Conservation (phyloP, 139 green algal genomes). For the Limnomonas spitsbergensis region DNA sequence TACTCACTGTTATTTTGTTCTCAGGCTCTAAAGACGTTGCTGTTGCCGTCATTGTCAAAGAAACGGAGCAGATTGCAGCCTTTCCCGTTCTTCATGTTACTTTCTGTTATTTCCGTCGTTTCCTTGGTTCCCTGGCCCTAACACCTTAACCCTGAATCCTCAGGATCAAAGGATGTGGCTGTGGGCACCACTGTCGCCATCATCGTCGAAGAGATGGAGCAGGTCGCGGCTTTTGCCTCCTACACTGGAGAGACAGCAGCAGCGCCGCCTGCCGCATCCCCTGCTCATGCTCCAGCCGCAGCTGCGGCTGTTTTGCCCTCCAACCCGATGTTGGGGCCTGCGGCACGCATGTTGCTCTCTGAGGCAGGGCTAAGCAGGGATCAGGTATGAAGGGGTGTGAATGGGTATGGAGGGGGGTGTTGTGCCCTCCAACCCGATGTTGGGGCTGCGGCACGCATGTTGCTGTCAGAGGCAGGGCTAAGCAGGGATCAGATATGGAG, state of each 20-base stretch:
- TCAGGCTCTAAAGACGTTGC: too few species aligned
- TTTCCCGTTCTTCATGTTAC: too few species aligned
- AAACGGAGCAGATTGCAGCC: too few species aligned
- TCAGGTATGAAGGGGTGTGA: slow-evolving; percentile 10
- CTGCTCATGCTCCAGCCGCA: slow-evolving; percentile 11
- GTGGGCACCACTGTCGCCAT: slow-evolving; percentile 76
- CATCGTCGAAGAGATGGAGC: slow-evolving; percentile 78
- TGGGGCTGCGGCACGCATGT: slow-evolving; percentile 67
- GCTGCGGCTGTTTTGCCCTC: slow-evolving; percentile 6
- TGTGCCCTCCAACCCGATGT: slow-evolving; percentile 25
- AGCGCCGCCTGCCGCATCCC: slow-evolving; percentile 2
- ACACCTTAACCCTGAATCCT: too few species aligned
- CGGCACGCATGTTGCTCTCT: slow-evolving; percentile 59
- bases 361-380: slow-evolving; percentile 36
- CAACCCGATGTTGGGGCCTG: slow-evolving; percentile 61
- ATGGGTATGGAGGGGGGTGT: slow-evolving; percentile 2
- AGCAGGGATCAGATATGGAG: slow-evolving; percentile 4
- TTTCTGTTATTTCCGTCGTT: too few species aligned
- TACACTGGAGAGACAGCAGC: slow-evolving; percentile 31
- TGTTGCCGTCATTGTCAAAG: too few species aligned
- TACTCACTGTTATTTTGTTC: too few species aligned
- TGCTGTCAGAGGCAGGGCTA: slow-evolving; percentile 53
- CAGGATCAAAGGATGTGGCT: slow-evolving; percentile 67
- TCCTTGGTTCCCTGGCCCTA: too few species aligned
- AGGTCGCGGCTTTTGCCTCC: slow-evolving; percentile 65